These are phyloP conservation scores for Trypanosoma mega DNA, from an alignment of 208 protist genomes.

Conservation along the genomic window DNA sequence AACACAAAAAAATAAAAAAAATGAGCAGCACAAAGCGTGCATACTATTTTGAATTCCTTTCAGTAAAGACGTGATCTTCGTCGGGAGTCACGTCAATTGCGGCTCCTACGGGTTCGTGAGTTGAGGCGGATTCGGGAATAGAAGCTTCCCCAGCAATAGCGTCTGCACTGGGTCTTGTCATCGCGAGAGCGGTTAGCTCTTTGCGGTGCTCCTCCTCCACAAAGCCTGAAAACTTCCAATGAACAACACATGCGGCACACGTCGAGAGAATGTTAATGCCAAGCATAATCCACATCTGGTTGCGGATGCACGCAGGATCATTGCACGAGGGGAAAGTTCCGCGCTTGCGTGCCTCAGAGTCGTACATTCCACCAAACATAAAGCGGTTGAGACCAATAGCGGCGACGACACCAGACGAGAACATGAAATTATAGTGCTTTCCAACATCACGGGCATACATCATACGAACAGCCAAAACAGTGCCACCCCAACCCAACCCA, in stretches of 20 bases:
- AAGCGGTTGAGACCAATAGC: conserved; percentile 30
- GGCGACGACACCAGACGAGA: conserved; percentile 17
- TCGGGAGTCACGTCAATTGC: neutral
- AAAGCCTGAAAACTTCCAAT: conserved; percentile 28
- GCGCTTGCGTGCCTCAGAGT: conserved; percentile 10
- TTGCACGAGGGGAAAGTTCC: conserved; percentile 14
- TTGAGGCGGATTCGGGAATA: no score
- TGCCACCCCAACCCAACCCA: conserved; percentile 11
- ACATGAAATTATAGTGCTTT: conserved; percentile 36
- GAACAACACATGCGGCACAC: neutral
- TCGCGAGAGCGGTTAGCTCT: conserved; percentile 27
- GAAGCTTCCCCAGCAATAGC: conserved; percentile 29
- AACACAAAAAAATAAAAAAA: no score
- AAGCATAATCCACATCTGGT: conserved; percentile 8
- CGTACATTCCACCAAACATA: conserved; percentile 27
- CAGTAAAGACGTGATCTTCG: neutral
- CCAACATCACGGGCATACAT: conserved; percentile 29
- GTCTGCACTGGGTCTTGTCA: conserved; percentile 14
- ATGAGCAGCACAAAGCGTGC: no score
- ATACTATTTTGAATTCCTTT: no score
- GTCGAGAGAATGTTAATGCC: neutral
- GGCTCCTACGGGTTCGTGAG: conserved; percentile 3
- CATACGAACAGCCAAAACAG: conserved; percentile 18
- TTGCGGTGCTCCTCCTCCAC: conserved; percentile 49
- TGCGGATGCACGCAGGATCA: conserved; percentile 19